Percentiles rank a stretch among this genome's conserved stretches.
These are phyloP conservation scores for Lodderomyces orthopsilosis DNA, from an alignment of 1,139 yeast species.

Conservation along the genomic window DNA sequence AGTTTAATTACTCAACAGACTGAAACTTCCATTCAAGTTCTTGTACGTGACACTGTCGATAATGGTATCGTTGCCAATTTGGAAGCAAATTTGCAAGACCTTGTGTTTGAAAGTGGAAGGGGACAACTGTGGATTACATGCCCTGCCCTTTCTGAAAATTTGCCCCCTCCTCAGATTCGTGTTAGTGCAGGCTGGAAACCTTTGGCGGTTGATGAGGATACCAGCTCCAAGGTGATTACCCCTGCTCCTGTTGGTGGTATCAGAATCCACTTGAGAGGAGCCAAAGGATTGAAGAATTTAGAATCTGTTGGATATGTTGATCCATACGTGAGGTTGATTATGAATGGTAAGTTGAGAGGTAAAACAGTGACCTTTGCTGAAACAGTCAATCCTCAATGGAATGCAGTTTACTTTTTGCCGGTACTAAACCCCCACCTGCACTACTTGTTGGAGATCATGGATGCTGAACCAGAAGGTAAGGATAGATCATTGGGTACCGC, in stretches of 20 bases:
- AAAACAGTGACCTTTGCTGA: constrained; percentile 56
- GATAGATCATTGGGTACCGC: constrained; percentile 65
- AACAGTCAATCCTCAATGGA: constrained; percentile 54
- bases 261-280: constrained; percentile 56
- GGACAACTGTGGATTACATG: constrained; percentile 52
- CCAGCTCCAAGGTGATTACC: constrained; percentile 40
- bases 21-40: constrained; percentile 49
- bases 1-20: constrained; percentile 59
- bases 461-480: constrained; percentile 59
- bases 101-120: constrained; percentile 51
- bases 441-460: constrained; percentile 57
- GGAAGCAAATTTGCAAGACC: constrained; percentile 52
- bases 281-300: constrained; percentile 54
- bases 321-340: constrained; percentile 61
- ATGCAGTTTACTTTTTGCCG: constrained; percentile 61
- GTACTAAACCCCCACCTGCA: constrained; percentile 61
- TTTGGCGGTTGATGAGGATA: constrained; percentile 52
- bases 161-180: constrained; percentile 48
- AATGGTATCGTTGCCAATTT: constrained; percentile 52
- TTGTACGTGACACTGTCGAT: constrained; percentile 55
- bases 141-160: constrained; percentile 30
- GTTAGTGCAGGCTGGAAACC: constrained; percentile 70
- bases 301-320: constrained; percentile 70
- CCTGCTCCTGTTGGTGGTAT: constrained; percentile 65
- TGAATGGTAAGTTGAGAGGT: constrained; percentile 57